Percentiles rank a stretch among this genome's conserved stretches.
Conservation (phyloP, 1,284 basidiomycete species). For the Fomitopsis betulina region DNA sequence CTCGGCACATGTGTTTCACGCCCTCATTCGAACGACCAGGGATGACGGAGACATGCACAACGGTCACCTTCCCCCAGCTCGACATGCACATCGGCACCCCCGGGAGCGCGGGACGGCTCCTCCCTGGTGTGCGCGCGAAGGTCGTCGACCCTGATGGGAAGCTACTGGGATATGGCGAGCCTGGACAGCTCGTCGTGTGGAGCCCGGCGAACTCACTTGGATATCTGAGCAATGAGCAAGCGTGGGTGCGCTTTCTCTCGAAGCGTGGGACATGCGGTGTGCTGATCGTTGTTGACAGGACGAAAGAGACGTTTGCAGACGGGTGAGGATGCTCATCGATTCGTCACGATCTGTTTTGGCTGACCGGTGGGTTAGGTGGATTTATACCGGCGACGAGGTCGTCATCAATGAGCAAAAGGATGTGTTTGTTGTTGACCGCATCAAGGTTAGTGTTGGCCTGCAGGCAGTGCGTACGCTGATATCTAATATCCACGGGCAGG, state of each 20-base stretch:
- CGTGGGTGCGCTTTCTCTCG: constrained; percentile 37
- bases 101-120: constrained; percentile 35
- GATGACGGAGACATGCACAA: constrained; percentile 46
- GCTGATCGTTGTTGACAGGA: constrained; percentile 22
- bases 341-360: background rate
- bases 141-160: constrained; percentile 37
- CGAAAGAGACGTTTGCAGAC: constrained; percentile 38
- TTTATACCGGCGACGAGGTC: constrained; percentile 42
- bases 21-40: constrained; percentile 14
- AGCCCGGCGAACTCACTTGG: constrained; percentile 38
- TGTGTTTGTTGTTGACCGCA: constrained; percentile 40
- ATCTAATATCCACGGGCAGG: background rate
- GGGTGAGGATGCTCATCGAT: constrained; percentile 21
- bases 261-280: background rate
- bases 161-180: constrained; percentile 32
- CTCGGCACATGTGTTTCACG: background rate
- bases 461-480: background rate
- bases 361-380: constrained; percentile 29
- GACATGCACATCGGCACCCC: constrained; percentile 20
- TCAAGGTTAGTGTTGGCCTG: constrained; percentile 29
- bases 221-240: constrained; percentile 38
- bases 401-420: constrained; percentile 34
- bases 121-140: constrained; percentile 33
- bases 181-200: constrained; percentile 37
- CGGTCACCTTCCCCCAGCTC: constrained; percentile 29